Conservation (phyloP, 2,329 filamentous ascomycete genomes). For the Fonsecaea multimorphosa region DNA sequence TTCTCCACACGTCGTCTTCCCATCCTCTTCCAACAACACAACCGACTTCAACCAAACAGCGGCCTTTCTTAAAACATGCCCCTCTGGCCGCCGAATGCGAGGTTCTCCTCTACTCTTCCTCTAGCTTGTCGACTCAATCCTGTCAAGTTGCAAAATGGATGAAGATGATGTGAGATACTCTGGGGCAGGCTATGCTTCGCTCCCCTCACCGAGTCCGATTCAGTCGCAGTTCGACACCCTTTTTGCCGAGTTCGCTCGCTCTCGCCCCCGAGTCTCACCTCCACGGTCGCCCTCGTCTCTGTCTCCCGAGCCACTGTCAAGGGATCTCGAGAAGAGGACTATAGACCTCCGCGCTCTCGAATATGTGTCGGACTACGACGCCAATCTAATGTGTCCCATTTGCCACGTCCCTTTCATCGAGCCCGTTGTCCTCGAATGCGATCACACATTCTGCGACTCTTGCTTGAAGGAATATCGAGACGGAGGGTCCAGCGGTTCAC, state of each 20-base stretch:
- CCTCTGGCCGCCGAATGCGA: conserved; percentile 3
- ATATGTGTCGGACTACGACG: conserved; percentile 62
- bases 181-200: conserved; percentile 24
- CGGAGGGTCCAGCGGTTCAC: conserved; percentile 22
- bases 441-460: conserved; percentile 68
- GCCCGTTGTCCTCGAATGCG: conserved; percentile 64
- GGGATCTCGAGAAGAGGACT: neutral
- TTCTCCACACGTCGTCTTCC: conserved; percentile 22
- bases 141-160: conserved; percentile 20
- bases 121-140: neutral
- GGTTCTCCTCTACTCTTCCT: conserved; percentile 2
- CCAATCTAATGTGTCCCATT: conserved; percentile 68
- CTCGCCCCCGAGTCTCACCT: conserved; percentile 34
- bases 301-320: conserved; percentile 23
- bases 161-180: conserved; percentile 13
- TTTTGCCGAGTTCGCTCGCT: conserved; percentile 38
- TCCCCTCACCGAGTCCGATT: conserved; percentile 26
- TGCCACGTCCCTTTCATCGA: conserved; percentile 68
- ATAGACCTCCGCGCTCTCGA: conserved; percentile 63
- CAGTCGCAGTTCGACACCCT: conserved; percentile 37
- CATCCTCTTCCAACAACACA: conserved; percentile 13
- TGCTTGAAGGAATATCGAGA: conserved; percentile 57
- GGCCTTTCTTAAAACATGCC: conserved; percentile 18
- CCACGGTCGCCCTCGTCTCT: conserved; percentile 28
- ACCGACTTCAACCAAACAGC: conserved; percentile 4